Evolutionary conservation across 2,329 filamentous ascomycete species (phyloP), one percentile per base, ranked within the genome.

Genomic region (Knoxdaviesia proteae): DNA sequence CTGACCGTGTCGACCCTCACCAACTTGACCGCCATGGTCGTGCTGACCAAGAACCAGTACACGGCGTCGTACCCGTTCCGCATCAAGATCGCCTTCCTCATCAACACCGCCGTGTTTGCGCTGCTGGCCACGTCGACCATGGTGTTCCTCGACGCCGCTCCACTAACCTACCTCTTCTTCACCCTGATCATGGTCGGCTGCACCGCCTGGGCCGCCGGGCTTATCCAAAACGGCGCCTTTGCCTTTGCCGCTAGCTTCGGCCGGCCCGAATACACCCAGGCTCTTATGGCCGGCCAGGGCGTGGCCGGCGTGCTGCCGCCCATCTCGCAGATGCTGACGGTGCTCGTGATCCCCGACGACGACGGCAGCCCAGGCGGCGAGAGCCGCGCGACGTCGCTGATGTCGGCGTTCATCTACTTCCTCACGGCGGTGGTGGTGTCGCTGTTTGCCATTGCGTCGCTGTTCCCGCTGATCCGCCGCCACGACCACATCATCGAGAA

Each of bases 181-280:
- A 59, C 93, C 42, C 76, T 98, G 57, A 44, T 75, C 47, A 86
- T 87, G 69, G 86, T 94, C 5, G 77, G 81, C 47, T 62, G 65
- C n/a, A 74, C 86, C 0, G 83, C 84, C 49, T 67, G 80, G 54
- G 86, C 84, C 0, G 81, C 86, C 0, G 87, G 82, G 0, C 65
- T 94, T 41, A 81, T 87, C 50, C 90, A 96, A 60, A 96, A 96
- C 57, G 90, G 90, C 11, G 75, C 90, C 7, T 94, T 94, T 56
- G 84, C 90, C 3, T 96, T 87, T 55, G 86, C 84, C 3, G 75
- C 82, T 4, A 79, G 83, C 42, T 96, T 94, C 53, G 84, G 79
- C 34, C 68, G 82, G 42, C 74, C 80, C 20, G 83, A 90, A 58
- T 98, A 96, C 58, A 94, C 84, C 44, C 88, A 96, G 60, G 88